Base-by-base conservation (phyloP, 768 basidiomycete species). In the Kondoa malvinella region DNA sequence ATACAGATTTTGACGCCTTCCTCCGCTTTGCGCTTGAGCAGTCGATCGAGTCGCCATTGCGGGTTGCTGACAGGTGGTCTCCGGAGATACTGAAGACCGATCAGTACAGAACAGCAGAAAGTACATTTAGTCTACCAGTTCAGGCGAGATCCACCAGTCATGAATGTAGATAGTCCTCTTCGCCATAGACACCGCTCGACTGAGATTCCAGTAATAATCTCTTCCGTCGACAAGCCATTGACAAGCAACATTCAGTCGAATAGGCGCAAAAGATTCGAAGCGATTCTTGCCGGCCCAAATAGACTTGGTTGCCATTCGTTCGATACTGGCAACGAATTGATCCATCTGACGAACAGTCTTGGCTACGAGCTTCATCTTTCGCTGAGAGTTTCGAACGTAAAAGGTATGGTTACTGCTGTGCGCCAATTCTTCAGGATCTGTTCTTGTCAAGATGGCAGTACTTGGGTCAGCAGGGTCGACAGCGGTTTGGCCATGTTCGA, bases 151-250 rank as follows among this genome's bases (percentile, higher is more conserved):
- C 95, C 94, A 97, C 94, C 94, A 96, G 77, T 94, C 94, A 75
- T 97, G 95, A 25, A 65, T 69, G 58, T 72, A 74, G 62, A 75
- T 72, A 64, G 62, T 67, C 57, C 71, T 64, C 75, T 86, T 86
- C 0, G 94, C 94, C 72, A 95, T 82, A 29, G 88, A 80, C 60
- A 99, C 86, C 0, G 94, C 94, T 56, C 89, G 83, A 27, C 89
- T 89, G 27, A 99, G 79, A 74, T 92, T 94, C 95, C 94, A 99
- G 78, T 91, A 94, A 75, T 99, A 99, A 76, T 99, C 94, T 14
- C 94, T 89, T 21, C 94, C 94, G 77, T 99, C 94, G 21, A 97
- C 92, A 1, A 99, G 84, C 94, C 94, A 99, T 73, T 97, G 92
- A 2, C 92, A 88, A 29, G 92, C 87, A 2, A 92, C 92, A 73